Evolutionary conservation across 1,284 basidiomycete genomes (phyloP).

Genomic region (Xerocomus minutiporus): DNA sequence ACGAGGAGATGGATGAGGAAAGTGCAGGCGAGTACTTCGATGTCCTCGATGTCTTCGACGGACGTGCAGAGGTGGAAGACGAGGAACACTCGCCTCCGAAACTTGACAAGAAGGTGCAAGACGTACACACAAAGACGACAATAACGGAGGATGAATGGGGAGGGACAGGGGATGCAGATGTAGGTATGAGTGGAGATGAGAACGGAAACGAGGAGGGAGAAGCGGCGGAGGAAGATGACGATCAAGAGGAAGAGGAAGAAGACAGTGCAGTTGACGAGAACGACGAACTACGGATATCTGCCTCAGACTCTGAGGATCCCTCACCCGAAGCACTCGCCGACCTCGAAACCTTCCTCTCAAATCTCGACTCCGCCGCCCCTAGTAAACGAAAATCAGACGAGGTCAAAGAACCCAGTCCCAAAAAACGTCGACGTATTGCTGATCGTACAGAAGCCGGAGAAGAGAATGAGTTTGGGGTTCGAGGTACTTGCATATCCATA

Average conservation of each 20-base stretch:
- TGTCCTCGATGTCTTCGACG: conserved; percentile 64
- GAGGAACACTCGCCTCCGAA: conserved; percentile 1
- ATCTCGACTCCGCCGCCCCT: conserved; percentile 52
- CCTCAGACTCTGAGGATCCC: conserved; percentile 57
- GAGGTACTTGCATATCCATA: conserved; percentile 36
- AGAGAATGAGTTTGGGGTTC: conserved; percentile 68
- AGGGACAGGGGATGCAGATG: conserved; percentile 9
- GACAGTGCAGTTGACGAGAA: conserved; percentile 30
- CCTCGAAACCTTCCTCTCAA: conserved; percentile 68
- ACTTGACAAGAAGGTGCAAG: neutral
- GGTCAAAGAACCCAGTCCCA: conserved; percentile 25
- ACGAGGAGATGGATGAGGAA: conserved; percentile 50
- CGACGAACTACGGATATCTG: conserved; percentile 41
- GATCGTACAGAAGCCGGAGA: conserved; percentile 73
- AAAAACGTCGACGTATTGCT: conserved; percentile 61
- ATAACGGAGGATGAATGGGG: conserved; percentile 7
- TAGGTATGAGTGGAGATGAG: conserved; percentile 18
- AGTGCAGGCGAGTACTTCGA: conserved; percentile 62
- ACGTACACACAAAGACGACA: neutral
- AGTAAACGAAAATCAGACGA: conserved; percentile 69
- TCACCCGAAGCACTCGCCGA: conserved; percentile 57
- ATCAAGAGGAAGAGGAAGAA: conserved; percentile 33
- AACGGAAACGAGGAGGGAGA: conserved; percentile 4
- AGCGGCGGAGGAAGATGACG: conserved; percentile 33
- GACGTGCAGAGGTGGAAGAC: conserved; percentile 41